A percentile compares a stretch with the other conserved stretches of the same genome.
Conservation (phyloP, 2,329 filamentous ascomycete species). For the Escovopsis sp. region DNA sequence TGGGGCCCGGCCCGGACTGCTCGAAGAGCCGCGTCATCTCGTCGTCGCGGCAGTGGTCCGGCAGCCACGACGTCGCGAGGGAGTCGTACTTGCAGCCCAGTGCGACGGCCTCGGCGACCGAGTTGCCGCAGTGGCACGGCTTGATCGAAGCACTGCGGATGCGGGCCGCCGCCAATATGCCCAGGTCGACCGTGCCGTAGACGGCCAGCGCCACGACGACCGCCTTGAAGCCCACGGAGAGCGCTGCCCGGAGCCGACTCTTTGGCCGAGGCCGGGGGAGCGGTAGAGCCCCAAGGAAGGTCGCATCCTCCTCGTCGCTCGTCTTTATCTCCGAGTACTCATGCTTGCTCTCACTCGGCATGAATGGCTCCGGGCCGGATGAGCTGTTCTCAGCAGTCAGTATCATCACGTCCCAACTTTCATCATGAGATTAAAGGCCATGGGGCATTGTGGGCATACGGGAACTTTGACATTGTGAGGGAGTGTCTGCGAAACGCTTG, state of each 20-base stretch:
- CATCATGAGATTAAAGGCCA: too few species aligned
- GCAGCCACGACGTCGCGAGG: constrained; percentile 21
- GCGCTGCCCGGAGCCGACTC: background rate
- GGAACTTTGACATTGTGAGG: too few species aligned
- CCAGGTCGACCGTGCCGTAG: background rate
- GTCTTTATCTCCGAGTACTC: background rate
- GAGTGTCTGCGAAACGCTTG: too few species aligned
- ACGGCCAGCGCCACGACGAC: background rate
- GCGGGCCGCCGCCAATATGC: background rate
- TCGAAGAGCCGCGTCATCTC: constrained; percentile 20
- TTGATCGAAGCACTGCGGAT: background rate
- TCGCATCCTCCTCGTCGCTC: background rate
- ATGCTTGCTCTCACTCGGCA: background rate
- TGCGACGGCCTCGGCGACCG: constrained; percentile 13
- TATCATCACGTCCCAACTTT: too few species aligned
- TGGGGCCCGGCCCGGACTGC: constrained; percentile 12
- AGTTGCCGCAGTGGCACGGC: constrained; percentile 18
- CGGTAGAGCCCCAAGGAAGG: background rate
- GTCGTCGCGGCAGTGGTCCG: constrained; percentile 17
- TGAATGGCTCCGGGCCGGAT: background rate
- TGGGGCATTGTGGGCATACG: too few species aligned
- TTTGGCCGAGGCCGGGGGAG: background rate
- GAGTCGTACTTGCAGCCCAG: constrained; percentile 20
- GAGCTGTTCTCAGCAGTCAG: too few species aligned
- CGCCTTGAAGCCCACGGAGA: background rate